phyloP scores from a whole-genome alignment of 1,284 basidiomycete genomes.

The Cystobasidium slooffiae region DNA sequence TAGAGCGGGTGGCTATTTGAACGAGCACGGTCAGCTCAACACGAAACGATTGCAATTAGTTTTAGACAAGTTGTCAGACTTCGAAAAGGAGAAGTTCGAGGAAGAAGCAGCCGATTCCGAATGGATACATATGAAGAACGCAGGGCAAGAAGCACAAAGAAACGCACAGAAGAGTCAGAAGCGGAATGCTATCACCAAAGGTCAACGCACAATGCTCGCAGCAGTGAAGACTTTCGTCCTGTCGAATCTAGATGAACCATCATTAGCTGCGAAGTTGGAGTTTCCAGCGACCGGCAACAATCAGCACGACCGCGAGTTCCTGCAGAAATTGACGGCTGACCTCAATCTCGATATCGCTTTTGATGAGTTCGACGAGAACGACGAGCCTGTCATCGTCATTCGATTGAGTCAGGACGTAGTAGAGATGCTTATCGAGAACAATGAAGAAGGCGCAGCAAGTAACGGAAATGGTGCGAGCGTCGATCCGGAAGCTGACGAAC shows the following conservation, averaged over 20 bases:
- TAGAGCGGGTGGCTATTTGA: conserved; percentile 86
- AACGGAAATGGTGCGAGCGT: conserved; percentile 58
- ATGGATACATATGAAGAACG: conserved; percentile 71
- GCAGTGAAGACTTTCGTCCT: conserved; percentile 74
- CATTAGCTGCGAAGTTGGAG: conserved; percentile 62
- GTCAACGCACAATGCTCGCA: conserved; percentile 76
- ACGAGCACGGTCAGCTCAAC: conserved; percentile 84
- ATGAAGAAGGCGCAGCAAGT: conserved; percentile 62
- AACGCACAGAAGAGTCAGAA: conserved; percentile 36
- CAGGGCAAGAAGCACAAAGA: conserved; percentile 53
- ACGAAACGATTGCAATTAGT: conserved; percentile 81
- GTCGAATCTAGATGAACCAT: conserved; percentile 48
- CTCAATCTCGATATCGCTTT: conserved; percentile 76
- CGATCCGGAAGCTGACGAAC: conserved; percentile 59
- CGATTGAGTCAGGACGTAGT: conserved; percentile 61
- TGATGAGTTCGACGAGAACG: conserved; percentile 87
- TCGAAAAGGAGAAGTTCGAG: conserved; percentile 88
- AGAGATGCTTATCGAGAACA: conserved; percentile 55
- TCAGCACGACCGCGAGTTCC: conserved; percentile 75
- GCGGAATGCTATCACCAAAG: conserved; percentile 53
- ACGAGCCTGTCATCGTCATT: conserved; percentile 62
- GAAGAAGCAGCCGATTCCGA: conserved; percentile 84
- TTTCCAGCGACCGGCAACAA: conserved; percentile 74
- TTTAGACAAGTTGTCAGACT: conserved; percentile 81
- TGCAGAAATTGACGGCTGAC: conserved; percentile 72